Conservation (phyloP, 805 yeast genomes). For the Ogataea angusta region DNA sequence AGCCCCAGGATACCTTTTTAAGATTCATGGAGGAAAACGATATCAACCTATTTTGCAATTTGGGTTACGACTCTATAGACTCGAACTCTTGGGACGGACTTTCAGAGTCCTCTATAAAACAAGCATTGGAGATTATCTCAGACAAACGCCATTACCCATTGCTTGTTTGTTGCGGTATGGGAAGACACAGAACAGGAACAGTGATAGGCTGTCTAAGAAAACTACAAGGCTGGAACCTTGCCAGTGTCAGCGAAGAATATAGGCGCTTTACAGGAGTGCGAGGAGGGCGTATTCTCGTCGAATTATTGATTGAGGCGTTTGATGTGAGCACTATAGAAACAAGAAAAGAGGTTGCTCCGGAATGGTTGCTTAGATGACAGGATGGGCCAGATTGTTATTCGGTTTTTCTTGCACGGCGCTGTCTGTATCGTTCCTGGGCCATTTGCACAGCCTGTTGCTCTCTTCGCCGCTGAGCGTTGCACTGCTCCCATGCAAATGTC, state of each 20-base stretch:
- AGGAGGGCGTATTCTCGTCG: conserved; percentile 91
- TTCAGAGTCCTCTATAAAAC: conserved; percentile 74
- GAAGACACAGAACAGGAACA: conserved; percentile 95
- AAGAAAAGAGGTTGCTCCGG: conserved; percentile 42
- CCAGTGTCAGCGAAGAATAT: conserved; percentile 89
- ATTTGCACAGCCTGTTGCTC: conserved; percentile 63
- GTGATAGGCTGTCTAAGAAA: conserved; percentile 91
- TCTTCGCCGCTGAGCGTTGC: conserved; percentile 66
- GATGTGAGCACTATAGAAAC: conserved; percentile 45
- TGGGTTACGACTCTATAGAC: conserved; percentile 49
- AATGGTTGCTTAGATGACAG: conserved; percentile 39
- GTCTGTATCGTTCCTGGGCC: conserved; percentile 52
- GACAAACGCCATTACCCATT: conserved; percentile 76
- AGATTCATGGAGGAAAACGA: conserved; percentile 73
- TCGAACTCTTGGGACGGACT: conserved; percentile 94
- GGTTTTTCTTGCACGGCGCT: conserved; percentile 33
- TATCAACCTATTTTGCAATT: conserved; percentile 79
- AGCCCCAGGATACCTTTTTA: conserved; percentile 83
- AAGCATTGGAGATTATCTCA: conserved; percentile 73
- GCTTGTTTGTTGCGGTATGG: conserved; percentile 97
- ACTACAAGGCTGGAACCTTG: conserved; percentile 96
- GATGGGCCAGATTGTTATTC: background rate
- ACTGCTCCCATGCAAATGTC: conserved; percentile 89
- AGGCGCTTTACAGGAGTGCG: conserved; percentile 89
- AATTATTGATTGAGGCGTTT: conserved; percentile 77